Evolutionary conservation across 1,139 yeast genomes (phyloP).

Genomic region (Lipomyces yarrowii): DNA sequence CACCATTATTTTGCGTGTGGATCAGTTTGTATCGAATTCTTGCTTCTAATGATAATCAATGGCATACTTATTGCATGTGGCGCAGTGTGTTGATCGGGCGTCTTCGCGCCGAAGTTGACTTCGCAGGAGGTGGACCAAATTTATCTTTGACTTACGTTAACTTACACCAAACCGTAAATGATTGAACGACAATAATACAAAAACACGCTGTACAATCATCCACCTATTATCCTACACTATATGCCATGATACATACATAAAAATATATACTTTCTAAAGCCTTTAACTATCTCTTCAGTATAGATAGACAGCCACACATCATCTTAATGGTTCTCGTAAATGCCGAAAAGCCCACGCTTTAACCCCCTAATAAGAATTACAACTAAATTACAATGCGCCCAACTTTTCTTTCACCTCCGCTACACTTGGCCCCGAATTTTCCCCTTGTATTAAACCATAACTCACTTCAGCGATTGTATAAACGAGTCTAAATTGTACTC

Average conservation of each 20-base stretch:
- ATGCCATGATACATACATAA: neutral
- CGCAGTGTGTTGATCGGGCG: neutral
- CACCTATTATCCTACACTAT: neutral
- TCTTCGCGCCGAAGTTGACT: too few relatives aligned
- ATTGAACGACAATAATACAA: neutral
- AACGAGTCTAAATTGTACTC: slow-evolving; percentile 93
- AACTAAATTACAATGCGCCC: neutral
- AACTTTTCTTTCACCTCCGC: neutral
- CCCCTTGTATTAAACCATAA: neutral
- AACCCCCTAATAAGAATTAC: neutral
- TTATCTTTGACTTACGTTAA: too few relatives aligned
- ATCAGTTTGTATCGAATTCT: slow-evolving; percentile 2
- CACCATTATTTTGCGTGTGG: neutral
- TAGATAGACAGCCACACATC: neutral
- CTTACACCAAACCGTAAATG: neutral
- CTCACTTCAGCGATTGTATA: slow-evolving; percentile 66
- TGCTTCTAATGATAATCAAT: neutral
- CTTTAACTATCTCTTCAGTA: neutral
- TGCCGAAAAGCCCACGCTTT: neutral
- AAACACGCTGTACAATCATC: neutral
- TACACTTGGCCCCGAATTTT: neutral
- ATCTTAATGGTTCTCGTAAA: neutral
- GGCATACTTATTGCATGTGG: neutral
- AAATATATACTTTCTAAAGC: neutral
- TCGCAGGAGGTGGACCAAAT: neutral